Evolutionary conservation across 2,329 filamentous ascomycete genomes (phyloP).

Genomic region (Botrytis paeoniae): DNA sequence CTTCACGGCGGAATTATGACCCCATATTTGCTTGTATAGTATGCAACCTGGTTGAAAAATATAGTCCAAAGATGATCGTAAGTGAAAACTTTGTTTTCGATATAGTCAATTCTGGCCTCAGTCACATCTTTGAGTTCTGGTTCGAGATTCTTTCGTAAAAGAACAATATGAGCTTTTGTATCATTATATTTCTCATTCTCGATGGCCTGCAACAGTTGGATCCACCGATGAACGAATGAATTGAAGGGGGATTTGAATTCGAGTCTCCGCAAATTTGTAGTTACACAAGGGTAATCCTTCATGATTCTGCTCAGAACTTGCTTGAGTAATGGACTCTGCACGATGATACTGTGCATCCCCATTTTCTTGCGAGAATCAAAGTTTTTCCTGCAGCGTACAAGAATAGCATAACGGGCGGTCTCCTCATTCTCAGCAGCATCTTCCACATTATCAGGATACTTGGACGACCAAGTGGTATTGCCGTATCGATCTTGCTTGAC

Average conservation of each 20-base stretch:
- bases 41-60: slow-evolving; percentile 49
- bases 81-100: slow-evolving; percentile 52
- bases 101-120: slow-evolving; percentile 49
- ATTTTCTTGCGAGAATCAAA: slow-evolving; percentile 55
- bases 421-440: slow-evolving; percentile 51
- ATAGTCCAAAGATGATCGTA: slow-evolving; percentile 54
- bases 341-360: slow-evolving; percentile 51
- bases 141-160: slow-evolving; percentile 48
- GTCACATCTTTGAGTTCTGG: slow-evolving; percentile 52
- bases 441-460: slow-evolving; percentile 52
- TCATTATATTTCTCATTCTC: slow-evolving; percentile 43
- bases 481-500: slow-evolving; percentile 47
- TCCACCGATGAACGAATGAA: slow-evolving; percentile 66
- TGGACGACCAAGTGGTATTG: slow-evolving; percentile 51
- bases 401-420: slow-evolving; percentile 48
- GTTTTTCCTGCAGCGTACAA: slow-evolving; percentile 57
- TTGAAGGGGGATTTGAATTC: slow-evolving; percentile 60
- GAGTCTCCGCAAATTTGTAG: slow-evolving; percentile 56
- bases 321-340: slow-evolving; percentile 62
- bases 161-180: slow-evolving; percentile 46
- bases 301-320: slow-evolving; percentile 46
- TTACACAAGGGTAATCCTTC: slow-evolving; percentile 42
- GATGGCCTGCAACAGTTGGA: slow-evolving; percentile 44
- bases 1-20: slow-evolving; percentile 42
- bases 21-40: slow-evolving; percentile 43